Conservation (phyloP, 176 grass and related monocot species). For the Chloris gayana region DNA sequence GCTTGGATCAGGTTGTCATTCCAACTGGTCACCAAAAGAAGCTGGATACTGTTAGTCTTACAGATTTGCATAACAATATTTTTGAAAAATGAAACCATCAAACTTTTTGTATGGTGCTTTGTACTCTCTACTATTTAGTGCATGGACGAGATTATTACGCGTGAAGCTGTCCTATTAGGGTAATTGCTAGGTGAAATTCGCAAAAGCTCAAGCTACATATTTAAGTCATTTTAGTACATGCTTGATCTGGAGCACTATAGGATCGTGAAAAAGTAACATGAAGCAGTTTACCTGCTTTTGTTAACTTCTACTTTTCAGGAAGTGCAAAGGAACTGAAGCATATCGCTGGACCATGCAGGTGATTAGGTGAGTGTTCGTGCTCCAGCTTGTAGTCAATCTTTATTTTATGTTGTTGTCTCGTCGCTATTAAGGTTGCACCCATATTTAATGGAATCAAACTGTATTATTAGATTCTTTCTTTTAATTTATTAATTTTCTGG, state of each 20-base stretch:
- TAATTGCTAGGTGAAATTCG: slow-evolving; percentile 22
- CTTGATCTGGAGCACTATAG: slow-evolving; percentile 35
- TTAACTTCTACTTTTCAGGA: slow-evolving; percentile 44
- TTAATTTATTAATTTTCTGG: slow-evolving; percentile 52
- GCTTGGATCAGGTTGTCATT: slow-evolving; percentile 34
- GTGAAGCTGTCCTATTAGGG: slow-evolving; percentile 4
- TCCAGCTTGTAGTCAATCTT: slow-evolving; percentile 18
- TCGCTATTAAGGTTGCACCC: slow-evolving; percentile 20
- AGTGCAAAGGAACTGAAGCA: slow-evolving; percentile 50
- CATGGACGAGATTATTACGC: background rate
- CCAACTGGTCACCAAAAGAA: slow-evolving; percentile 28
- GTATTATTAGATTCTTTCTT: slow-evolving; percentile 34
- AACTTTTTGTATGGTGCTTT: slow-evolving; percentile 19
- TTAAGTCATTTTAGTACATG: background rate
- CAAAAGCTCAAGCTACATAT: slow-evolving; percentile 4
- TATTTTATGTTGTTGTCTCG: slow-evolving; percentile 21
- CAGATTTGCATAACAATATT: slow-evolving; percentile 18
- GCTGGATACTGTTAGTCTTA: background rate
- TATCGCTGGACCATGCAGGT: slow-evolving; percentile 45
- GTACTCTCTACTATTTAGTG: slow-evolving; percentile 1
- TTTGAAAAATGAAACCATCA: slow-evolving; percentile 11
- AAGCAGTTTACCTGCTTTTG: slow-evolving; percentile 28
- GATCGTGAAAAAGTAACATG: slow-evolving; percentile 31
- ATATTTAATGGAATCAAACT: slow-evolving; percentile 43
- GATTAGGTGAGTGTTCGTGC: slow-evolving; percentile 6